Evolutionary conservation across 1,284 basidiomycete species (phyloP).

Genomic region (Pseudozyma sp.): DNA sequence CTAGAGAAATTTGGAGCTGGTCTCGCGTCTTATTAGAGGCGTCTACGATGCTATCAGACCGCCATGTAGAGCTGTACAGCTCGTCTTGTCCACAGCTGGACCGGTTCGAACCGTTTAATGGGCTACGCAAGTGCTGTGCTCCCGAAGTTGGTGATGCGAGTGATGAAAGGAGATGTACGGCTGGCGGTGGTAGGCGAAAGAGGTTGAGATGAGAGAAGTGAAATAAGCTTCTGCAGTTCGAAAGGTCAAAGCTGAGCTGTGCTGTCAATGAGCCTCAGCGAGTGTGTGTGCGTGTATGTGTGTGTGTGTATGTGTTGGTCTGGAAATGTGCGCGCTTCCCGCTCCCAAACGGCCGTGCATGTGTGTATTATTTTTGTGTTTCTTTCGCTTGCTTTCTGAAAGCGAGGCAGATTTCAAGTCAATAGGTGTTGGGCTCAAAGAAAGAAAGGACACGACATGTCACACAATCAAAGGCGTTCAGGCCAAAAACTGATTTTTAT

Average conservation of each 20-base stretch:
- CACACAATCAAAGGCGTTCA: background rate
- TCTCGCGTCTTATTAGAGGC: too few species aligned
- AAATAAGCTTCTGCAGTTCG: background rate
- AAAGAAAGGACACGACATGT: constrained; percentile 6
- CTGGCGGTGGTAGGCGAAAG: background rate
- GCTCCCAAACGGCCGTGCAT: background rate
- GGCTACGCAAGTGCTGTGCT: too few species aligned
- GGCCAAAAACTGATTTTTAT: background rate
- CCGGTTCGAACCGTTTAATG: too few species aligned
- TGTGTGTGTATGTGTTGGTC: constrained; percentile 5
- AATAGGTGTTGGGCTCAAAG: constrained; percentile 1
- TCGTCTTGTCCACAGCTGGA: too few species aligned
- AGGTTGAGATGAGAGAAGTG: too few species aligned
- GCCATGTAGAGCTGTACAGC: too few species aligned
- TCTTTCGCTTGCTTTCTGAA: background rate
- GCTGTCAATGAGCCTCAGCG: background rate
- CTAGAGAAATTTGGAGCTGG: too few species aligned
- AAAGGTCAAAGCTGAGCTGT: background rate
- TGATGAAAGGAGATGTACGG: too few species aligned
- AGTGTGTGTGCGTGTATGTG: constrained; percentile 2
- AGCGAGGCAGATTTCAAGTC: background rate
- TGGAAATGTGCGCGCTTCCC: constrained; percentile 6
- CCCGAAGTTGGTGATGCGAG: too few species aligned
- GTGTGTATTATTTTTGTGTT: background rate
- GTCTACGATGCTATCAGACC: too few species aligned